Evolutionary conservation across 1,139 yeast genomes (phyloP).

Genomic region (Spencermartinsiella ligniputridi): DNA sequence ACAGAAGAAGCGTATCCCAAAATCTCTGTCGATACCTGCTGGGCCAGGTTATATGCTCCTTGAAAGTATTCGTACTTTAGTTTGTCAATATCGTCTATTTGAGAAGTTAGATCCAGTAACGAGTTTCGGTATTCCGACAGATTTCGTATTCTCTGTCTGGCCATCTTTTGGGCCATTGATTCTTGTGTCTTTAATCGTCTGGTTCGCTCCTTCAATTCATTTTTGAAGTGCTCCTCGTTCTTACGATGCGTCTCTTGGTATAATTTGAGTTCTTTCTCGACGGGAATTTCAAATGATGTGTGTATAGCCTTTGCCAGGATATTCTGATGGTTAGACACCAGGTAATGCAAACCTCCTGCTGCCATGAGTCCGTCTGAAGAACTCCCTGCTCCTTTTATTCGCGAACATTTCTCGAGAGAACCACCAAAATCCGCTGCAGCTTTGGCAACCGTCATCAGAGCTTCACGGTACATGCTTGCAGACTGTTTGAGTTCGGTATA

Average conservation of each 20-base stretch:
- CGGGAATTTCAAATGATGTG: slow-evolving; percentile 53
- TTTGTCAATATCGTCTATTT: slow-evolving; percentile 73
- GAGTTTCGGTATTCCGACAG: slow-evolving; percentile 61
- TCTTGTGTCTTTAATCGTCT: slow-evolving; percentile 51
- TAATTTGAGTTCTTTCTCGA: slow-evolving; percentile 31
- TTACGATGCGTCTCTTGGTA: slow-evolving; percentile 28
- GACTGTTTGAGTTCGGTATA: slow-evolving; percentile 48
- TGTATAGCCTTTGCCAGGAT: slow-evolving; percentile 57
- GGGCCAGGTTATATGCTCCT: slow-evolving; percentile 54
- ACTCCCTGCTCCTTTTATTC: slow-evolving; percentile 59
- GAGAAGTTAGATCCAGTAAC: slow-evolving; percentile 60
- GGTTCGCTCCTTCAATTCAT: slow-evolving; percentile 52
- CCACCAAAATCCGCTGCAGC: slow-evolving; percentile 74
- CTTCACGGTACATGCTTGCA: slow-evolving; percentile 48
- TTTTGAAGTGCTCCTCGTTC: slow-evolving; percentile 52
- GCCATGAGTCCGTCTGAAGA: slow-evolving; percentile 64
- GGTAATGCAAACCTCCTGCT: slow-evolving; percentile 74
- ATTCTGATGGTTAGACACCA: slow-evolving; percentile 74
- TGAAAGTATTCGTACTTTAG: slow-evolving; percentile 71
- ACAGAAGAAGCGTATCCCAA: slow-evolving; percentile 57
- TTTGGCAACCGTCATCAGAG: slow-evolving; percentile 48
- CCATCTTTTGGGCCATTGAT: slow-evolving; percentile 49
- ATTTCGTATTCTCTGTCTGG: slow-evolving; percentile 46
- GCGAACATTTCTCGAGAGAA: slow-evolving; percentile 65
- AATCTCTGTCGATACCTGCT: slow-evolving; percentile 52